These are phyloP conservation scores for Tetradesmus lagerheimii DNA, from an alignment of 139 green algal genomes.

Conservation along the genomic window DNA sequence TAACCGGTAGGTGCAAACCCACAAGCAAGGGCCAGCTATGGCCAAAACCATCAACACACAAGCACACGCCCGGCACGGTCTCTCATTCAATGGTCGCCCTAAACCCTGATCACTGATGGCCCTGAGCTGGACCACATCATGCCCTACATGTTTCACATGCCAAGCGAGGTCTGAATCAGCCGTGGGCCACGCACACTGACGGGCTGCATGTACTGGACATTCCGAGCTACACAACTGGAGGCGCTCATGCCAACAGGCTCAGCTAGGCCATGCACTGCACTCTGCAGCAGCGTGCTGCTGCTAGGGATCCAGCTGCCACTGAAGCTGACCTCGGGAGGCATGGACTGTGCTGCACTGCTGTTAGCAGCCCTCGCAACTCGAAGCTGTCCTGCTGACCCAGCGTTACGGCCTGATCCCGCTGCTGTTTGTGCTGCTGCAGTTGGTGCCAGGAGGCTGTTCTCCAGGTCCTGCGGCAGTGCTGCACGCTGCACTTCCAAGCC, in stretches of 20 bases:
- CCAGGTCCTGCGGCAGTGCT: neutral
- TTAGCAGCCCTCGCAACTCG: too few relatives aligned
- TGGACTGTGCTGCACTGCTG: neutral
- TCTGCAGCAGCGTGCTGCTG: neutral
- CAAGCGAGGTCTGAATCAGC: neutral
- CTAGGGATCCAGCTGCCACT: neutral
- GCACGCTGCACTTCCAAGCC: too few relatives aligned
- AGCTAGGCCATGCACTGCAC: too few relatives aligned
- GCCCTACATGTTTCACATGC: too few relatives aligned
- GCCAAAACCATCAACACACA: too few relatives aligned
- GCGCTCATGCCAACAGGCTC: neutral
- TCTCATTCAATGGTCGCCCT: too few relatives aligned
- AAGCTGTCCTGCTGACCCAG: neutral
- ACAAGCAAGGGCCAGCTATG: too few relatives aligned
- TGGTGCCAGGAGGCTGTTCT: neutral
- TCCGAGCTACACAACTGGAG: neutral
- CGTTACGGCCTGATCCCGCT: too few relatives aligned
- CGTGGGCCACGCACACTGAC: neutral
- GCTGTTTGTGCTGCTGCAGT: neutral
- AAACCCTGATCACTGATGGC: too few relatives aligned
- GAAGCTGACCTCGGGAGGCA: neutral
- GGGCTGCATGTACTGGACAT: neutral
- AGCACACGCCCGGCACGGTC: too few relatives aligned
- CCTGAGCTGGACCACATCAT: too few relatives aligned
- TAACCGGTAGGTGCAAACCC: too few relatives aligned